Percentiles rank a stretch among this genome's conserved stretches.
Evolutionary conservation across 164 flowering plant genomes (phyloP).

Genomic region (Cinnamomum micranthum): DNA sequence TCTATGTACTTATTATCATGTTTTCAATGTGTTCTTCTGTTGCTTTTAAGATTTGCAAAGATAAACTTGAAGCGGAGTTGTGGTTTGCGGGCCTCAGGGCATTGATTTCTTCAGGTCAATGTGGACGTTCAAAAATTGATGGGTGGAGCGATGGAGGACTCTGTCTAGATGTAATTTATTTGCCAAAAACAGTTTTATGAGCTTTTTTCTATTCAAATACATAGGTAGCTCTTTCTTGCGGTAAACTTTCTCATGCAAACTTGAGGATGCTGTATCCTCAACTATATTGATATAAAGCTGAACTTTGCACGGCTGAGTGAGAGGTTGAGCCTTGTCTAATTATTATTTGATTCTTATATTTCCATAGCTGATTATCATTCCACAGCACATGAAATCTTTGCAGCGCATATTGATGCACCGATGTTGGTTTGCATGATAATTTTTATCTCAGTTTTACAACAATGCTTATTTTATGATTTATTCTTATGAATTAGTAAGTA

Average conservation of each 20-base stretch:
- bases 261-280: not conserved
- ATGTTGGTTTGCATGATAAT: not conserved
- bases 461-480: not conserved
- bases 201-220: not conserved
- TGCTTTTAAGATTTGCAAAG: slow-evolving; percentile 81
- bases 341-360: not conserved
- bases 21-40: not conserved
- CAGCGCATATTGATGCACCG: not conserved
- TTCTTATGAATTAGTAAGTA: not conserved
- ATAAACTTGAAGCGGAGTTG: slow-evolving; percentile 89
- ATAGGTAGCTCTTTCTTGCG: not conserved
- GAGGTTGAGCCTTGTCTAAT: not conserved
- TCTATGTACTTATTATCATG: not conserved
- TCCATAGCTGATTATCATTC: not conserved
- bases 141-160: slow-evolving; percentile 92
- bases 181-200: not conserved
- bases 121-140: slow-evolving; percentile 94
- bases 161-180: slow-evolving; percentile 56
- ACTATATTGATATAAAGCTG: not conserved
- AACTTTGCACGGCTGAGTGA: not conserved
- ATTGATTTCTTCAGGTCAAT: slow-evolving; percentile 67
- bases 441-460: not conserved
- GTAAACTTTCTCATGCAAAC: not conserved
- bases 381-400: not conserved
- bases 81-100: slow-evolving; percentile 94